phyloP scores from a whole-genome alignment of 495 filamentous ascomycete genomes.

The Talaromyces proteolyticus region DNA sequence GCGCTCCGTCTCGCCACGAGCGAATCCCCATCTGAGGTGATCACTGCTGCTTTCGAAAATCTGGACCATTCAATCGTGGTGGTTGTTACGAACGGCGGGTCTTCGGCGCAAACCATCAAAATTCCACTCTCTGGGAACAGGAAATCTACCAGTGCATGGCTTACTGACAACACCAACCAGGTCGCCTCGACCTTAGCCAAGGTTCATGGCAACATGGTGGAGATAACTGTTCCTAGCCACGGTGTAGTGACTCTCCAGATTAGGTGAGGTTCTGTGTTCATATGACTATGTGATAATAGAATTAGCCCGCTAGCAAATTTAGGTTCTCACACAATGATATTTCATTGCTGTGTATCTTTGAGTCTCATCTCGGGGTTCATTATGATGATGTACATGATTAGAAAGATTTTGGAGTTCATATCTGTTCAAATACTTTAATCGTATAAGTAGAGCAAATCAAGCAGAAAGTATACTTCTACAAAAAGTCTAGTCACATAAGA shows the following conservation, averaged over 20 bases:
- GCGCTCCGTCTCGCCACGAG: slow-evolving; percentile 33
- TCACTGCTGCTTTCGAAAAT: slow-evolving; percentile 40
- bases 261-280: not conserved
- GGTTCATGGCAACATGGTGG: not conserved
- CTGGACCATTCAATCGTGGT: slow-evolving; percentile 34
- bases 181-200: not conserved
- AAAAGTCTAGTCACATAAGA: not conserved
- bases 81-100: slow-evolving; percentile 35
- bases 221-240: not conserved
- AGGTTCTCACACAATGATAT: not conserved
- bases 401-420: not conserved
- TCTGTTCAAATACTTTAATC: not conserved
- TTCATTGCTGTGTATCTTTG: not conserved
- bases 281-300: not conserved
- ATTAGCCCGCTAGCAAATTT: not conserved
- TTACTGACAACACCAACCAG: not conserved
- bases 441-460: not conserved
- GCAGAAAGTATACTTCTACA: not conserved
- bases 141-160: not conserved
- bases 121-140: not conserved
- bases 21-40: slow-evolving; percentile 19
- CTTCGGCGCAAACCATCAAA: not conserved
- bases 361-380: not conserved
- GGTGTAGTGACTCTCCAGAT: not conserved
- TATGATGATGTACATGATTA: not conserved